phyloP scores from a whole-genome alignment of 208 protist species.

The Wallacemonas sp. region DNA sequence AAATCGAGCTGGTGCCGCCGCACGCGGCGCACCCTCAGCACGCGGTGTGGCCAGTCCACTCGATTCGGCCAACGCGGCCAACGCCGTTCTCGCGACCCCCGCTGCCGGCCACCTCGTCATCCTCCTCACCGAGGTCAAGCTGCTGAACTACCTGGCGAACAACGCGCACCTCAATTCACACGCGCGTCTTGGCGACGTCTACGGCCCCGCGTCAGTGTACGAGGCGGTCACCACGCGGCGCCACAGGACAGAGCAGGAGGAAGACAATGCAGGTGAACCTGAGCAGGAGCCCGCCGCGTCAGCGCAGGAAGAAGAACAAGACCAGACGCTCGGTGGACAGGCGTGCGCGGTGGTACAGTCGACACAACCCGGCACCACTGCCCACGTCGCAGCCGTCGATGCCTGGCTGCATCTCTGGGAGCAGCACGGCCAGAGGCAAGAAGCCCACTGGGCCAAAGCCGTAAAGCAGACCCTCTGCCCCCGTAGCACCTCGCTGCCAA shows the following conservation, averaged over 20 bases:
- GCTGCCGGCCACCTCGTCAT: constrained; percentile 60
- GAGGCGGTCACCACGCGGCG: neutral
- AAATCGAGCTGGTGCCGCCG: constrained; percentile 10
- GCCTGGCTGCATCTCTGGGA: constrained; percentile 43
- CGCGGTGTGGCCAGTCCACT: neutral
- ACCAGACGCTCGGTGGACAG: no score
- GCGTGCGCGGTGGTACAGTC: constrained; percentile 15
- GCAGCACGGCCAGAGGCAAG: constrained; percentile 29
- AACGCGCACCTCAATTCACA: constrained; percentile 19
- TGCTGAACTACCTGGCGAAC: constrained; percentile 65
- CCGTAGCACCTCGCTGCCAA: no score
- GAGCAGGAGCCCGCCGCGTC: no score
- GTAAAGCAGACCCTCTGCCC: neutral
- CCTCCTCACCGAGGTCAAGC: constrained; percentile 70
- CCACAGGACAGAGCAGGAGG: neutral
- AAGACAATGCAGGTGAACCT: neutral
- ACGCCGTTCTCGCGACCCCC: constrained; percentile 35
- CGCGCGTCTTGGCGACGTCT: constrained; percentile 7
- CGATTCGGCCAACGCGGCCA: constrained; percentile 16
- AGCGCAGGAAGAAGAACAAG: constrained; percentile 9
- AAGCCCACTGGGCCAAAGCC: constrained; percentile 25
- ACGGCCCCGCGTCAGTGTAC: constrained; percentile 24
- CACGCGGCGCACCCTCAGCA: constrained; percentile 12
- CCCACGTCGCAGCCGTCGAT: constrained; percentile 45
- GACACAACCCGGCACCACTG: constrained; percentile 37